phyloP scores from a whole-genome alignment of 768 basidiomycete genomes.

The Leccinum sublutescens region DNA sequence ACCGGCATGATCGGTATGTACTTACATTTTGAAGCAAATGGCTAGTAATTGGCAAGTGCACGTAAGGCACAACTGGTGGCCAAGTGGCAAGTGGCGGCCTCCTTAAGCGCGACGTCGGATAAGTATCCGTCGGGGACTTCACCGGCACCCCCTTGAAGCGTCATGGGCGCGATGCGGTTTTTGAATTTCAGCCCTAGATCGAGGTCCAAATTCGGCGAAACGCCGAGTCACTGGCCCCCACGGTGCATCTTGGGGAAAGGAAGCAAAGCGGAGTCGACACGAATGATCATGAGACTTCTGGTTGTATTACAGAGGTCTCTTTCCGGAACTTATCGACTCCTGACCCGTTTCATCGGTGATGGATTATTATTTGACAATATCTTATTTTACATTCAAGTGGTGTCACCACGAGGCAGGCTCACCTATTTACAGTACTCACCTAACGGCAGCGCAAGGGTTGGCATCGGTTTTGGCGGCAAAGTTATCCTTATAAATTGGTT shows the following conservation, averaged over 20 bases:
- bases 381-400: constrained; percentile 4
- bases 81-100: too few species aligned
- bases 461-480: constrained; percentile 2
- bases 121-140: constrained; percentile 1
- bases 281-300: background rate
- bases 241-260: background rate
- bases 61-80: background rate
- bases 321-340: background rate
- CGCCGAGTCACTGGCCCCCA: background rate
- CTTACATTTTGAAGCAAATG: background rate
- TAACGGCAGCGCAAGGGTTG: constrained; percentile 21
- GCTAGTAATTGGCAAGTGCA: background rate
- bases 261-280: background rate
- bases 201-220: background rate
- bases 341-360: constrained; percentile 8
- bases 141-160: background rate
- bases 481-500: constrained; percentile 22
- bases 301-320: background rate
- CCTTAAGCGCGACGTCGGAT: background rate
- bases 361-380: background rate
- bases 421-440: background rate
- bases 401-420: background rate
- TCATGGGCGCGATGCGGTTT: constrained; percentile 1
- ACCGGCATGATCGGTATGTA: background rate
- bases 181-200: background rate